These are phyloP conservation scores for Gyromitra esculenta DNA, from an alignment of 2,329 filamentous ascomycete species.

Conservation along the genomic window DNA sequence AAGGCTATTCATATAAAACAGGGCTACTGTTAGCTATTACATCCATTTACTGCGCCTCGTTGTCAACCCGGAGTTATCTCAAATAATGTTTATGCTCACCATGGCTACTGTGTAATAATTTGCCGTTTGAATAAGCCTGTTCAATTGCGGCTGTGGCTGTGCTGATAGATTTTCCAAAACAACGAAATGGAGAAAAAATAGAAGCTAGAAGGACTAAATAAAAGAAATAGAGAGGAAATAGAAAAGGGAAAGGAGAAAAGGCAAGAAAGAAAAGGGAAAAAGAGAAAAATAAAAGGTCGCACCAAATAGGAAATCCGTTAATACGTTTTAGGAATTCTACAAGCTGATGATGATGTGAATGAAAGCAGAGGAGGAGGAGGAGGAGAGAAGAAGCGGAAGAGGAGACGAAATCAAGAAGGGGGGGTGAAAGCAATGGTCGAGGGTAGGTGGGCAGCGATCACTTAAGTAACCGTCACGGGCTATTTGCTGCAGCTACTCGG, in stretches of 20 bases:
- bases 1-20: slow-evolving; percentile 40
- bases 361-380: slow-evolving; percentile 10
- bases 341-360: slow-evolving; percentile 21
- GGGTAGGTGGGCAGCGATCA: slow-evolving; percentile 44
- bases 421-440: slow-evolving; percentile 35
- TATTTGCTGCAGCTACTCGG: slow-evolving; percentile 47
- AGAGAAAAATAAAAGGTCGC: slow-evolving; percentile 17
- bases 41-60: slow-evolving; percentile 25
- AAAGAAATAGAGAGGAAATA: slow-evolving; percentile 2
- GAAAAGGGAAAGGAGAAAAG: not conserved
- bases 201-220: slow-evolving; percentile 8
- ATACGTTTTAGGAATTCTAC: slow-evolving; percentile 45
- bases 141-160: slow-evolving; percentile 40
- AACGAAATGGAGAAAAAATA: slow-evolving; percentile 9
- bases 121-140: slow-evolving; percentile 37
- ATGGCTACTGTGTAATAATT: slow-evolving; percentile 37
- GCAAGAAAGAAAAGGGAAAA: slow-evolving; percentile 5
- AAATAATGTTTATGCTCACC: slow-evolving; percentile 37
- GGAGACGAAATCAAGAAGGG: slow-evolving; percentile 41
- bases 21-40: slow-evolving; percentile 26
- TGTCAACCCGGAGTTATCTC: slow-evolving; percentile 19
- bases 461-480: slow-evolving; percentile 50
- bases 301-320: slow-evolving; percentile 49
- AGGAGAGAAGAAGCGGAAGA: slow-evolving; percentile 13
- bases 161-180: slow-evolving; percentile 10